These are phyloP conservation scores for Coniochaeta sp. DNA, from an alignment of 2,329 filamentous ascomycete genomes.

Conservation along the genomic window DNA sequence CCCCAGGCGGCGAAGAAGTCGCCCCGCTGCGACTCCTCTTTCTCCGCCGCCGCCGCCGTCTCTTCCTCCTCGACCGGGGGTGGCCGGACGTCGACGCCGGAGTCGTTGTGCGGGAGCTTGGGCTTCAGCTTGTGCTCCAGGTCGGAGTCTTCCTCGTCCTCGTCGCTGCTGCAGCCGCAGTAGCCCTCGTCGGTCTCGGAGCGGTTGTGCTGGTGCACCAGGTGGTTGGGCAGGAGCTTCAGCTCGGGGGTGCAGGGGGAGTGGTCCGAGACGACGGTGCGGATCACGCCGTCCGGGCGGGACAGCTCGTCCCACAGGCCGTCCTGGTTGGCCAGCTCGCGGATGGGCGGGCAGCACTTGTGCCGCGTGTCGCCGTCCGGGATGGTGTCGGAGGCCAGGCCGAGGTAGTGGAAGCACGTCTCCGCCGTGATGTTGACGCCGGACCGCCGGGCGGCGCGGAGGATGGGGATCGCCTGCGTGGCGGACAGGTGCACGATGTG, in stretches of 20 bases:
- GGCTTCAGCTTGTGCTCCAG: slow-evolving; percentile 23
- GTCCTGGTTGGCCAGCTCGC: slow-evolving; percentile 73
- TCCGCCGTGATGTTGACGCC: slow-evolving; percentile 88
- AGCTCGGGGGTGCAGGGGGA: slow-evolving; percentile 92
- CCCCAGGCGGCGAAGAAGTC: slow-evolving; percentile 98
- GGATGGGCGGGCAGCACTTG: slow-evolving; percentile 93
- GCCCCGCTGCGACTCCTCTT: too few relatives aligned
- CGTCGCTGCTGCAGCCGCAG: background rate
- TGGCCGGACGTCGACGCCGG: slow-evolving; percentile 40
- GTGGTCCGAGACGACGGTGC: slow-evolving; percentile 90
- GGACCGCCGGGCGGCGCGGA: slow-evolving; percentile 61
- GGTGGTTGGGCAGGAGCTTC: slow-evolving; percentile 71
- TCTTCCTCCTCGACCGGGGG: slow-evolving; percentile 17
- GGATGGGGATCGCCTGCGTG: slow-evolving; percentile 76
- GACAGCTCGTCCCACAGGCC: slow-evolving; percentile 78
- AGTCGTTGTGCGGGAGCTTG: slow-evolving; percentile 35
- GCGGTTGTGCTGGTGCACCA: slow-evolving; percentile 27
- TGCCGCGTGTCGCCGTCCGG: slow-evolving; percentile 80
- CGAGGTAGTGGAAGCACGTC: slow-evolving; percentile 93
- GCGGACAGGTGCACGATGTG: slow-evolving; percentile 93
- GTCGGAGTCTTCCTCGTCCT: slow-evolving; percentile 5
- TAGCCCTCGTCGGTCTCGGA: background rate
- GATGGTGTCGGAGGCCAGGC: slow-evolving; percentile 74
- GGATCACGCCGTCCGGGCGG: slow-evolving; percentile 67
- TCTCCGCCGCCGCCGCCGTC: too few relatives aligned